These are phyloP conservation scores for Salix caprea DNA, from an alignment of 345 rosid species.

Conservation along the genomic window DNA sequence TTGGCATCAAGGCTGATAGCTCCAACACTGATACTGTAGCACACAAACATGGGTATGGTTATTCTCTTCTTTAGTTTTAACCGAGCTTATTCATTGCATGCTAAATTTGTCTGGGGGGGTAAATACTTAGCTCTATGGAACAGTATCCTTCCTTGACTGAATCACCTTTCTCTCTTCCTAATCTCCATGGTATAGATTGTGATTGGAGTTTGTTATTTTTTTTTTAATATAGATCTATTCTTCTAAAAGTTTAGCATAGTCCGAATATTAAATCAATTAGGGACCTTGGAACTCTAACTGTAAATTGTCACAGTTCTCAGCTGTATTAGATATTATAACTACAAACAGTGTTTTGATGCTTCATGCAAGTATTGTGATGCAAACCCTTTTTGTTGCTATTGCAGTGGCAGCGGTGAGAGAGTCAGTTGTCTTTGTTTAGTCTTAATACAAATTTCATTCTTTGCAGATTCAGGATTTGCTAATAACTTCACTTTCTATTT, in stretches of 20 bases:
- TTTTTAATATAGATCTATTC: background rate
- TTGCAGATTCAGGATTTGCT: background rate
- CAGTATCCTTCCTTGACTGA: background rate
- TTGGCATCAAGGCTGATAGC: slow-evolving; percentile 48
- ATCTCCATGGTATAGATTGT: background rate
- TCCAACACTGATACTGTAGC: slow-evolving; percentile 74
- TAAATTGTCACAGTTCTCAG: background rate
- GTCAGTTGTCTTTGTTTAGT: background rate
- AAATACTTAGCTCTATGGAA: background rate
- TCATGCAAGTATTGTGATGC: background rate
- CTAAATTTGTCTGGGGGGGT: background rate
- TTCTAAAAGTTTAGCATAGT: background rate
- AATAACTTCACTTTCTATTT: background rate
- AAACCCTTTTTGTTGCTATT: background rate
- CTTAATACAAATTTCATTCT: background rate
- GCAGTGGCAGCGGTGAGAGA: background rate
- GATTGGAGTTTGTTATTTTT: background rate
- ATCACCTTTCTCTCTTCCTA: background rate
- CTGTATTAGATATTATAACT: background rate
- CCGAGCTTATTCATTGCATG: background rate
- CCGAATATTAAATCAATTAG: background rate
- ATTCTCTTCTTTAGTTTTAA: background rate
- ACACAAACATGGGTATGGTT: slow-evolving; percentile 86
- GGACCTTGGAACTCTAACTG: background rate
- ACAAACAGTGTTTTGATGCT: background rate